These are phyloP conservation scores for Triticum turgidum DNA, from an alignment of 176 grass and related monocot species.

Conservation along the genomic window DNA sequence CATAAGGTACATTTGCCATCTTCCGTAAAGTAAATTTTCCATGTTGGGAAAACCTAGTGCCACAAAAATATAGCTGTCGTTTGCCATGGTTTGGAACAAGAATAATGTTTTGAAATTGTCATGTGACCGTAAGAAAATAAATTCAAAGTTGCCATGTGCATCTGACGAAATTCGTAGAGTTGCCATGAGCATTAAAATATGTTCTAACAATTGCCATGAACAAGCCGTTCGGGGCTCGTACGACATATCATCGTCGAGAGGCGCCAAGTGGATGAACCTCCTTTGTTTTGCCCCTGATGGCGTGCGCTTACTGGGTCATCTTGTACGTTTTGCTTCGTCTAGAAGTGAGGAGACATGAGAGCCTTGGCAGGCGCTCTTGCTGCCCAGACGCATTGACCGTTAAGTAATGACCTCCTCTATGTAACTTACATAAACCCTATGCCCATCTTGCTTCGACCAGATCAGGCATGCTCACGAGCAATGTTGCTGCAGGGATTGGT, in stretches of 20 bases:
- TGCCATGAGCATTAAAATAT: too few species aligned
- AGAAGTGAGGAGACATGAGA: conserved; percentile 39
- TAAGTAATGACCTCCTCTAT: neutral
- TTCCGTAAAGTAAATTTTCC: too few species aligned
- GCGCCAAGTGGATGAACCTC: conserved; percentile 73
- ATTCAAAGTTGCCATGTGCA: too few species aligned
- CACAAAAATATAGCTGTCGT: too few species aligned
- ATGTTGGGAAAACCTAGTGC: too few species aligned
- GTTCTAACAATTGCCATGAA: too few species aligned
- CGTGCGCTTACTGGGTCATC: conserved; percentile 50
- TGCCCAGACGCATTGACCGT: neutral
- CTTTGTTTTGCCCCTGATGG: conserved; percentile 70
- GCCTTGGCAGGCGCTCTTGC: neutral
- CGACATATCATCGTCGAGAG: conserved; percentile 56
- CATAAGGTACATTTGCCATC: too few species aligned
- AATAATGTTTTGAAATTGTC: too few species aligned
- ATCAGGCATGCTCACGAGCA: neutral
- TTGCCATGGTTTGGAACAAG: too few species aligned
- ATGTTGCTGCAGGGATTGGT: conserved; percentile 65
- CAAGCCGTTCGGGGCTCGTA: conserved; percentile 48
- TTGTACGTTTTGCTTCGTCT: conserved; percentile 66
- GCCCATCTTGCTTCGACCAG: neutral
- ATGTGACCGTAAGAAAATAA: too few species aligned
- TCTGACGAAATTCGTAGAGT: too few species aligned
- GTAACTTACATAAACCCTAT: neutral